Conservation (phyloP, 305 asterid species). For the Fraxinus velutina region DNA sequence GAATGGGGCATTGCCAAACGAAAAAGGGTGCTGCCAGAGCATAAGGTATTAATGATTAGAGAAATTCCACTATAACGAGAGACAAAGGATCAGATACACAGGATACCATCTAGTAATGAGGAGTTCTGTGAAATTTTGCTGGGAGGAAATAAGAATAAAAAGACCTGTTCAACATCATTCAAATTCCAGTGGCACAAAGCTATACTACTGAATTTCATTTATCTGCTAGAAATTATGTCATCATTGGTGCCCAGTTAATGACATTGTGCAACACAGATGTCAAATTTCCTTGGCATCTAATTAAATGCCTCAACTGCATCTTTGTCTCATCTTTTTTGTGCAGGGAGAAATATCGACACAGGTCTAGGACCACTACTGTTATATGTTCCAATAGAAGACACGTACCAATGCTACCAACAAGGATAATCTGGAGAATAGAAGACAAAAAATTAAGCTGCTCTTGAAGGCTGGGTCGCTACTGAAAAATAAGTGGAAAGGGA, state of each 20-base stretch:
- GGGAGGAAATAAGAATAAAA: background rate
- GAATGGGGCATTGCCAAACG: background rate
- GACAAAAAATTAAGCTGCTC: background rate
- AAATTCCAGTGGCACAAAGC: background rate
- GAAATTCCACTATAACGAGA: background rate
- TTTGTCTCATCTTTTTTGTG: background rate
- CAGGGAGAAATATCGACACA: background rate
- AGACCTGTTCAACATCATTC: background rate
- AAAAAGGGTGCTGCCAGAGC: background rate
- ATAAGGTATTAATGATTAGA: background rate
- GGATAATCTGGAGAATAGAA: background rate
- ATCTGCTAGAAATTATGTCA: background rate
- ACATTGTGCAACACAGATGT: background rate
- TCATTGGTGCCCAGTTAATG: background rate
- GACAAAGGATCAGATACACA: background rate
- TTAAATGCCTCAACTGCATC: background rate
- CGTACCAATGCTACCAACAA: background rate
- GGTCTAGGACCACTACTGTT: background rate
- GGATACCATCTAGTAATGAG: background rate
- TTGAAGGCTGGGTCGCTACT: background rate
- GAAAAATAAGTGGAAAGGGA: background rate
- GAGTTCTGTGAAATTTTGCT: background rate
- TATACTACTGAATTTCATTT: background rate
- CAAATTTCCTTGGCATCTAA: background rate
- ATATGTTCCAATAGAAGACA: background rate